Evolutionary conservation across 1,284 basidiomycete genomes (phyloP).

Genomic region (Peniophora sp.): DNA sequence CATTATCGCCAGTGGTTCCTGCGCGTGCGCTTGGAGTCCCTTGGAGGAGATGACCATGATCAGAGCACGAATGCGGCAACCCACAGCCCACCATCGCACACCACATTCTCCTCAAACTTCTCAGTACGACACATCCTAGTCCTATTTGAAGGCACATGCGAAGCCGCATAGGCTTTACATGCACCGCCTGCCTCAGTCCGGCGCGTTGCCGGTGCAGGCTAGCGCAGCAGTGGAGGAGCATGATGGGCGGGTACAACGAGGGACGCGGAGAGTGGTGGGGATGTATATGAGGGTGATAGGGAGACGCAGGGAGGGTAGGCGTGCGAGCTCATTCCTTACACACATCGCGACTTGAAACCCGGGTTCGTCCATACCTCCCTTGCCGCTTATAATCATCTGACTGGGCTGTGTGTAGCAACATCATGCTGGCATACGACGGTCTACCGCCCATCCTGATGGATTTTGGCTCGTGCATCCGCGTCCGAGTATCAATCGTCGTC

Average conservation of each 20-base stretch:
- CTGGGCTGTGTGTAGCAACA: conserved; percentile 54
- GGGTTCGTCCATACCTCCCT: conserved; percentile 66
- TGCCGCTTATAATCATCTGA: neutral
- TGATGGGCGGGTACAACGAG: conserved; percentile 58
- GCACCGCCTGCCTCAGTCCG: conserved; percentile 48
- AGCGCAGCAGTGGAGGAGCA: conserved; percentile 49
- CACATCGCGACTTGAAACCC: conserved; percentile 96
- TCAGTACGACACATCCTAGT: conserved; percentile 84
- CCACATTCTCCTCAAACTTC: conserved; percentile 78
- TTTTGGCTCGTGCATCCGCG: conserved; percentile 85
- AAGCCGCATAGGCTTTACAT: conserved; percentile 92
- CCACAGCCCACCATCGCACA: conserved; percentile 89
- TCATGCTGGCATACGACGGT: conserved; percentile 94
- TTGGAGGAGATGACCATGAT: too few relatives aligned
- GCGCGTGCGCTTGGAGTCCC: too few relatives aligned
- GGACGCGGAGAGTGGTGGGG: conserved; percentile 44
- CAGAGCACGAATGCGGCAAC: conserved; percentile 89
- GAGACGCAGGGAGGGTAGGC: conserved; percentile 34
- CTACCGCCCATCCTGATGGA: conserved; percentile 91
- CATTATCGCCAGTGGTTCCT: too few relatives aligned
- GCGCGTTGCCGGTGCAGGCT: conserved; percentile 21
- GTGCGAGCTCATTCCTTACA: conserved; percentile 74
- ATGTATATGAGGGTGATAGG: conserved; percentile 74
- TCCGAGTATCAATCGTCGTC: conserved; percentile 70
- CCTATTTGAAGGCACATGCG: conserved; percentile 90